phyloP scores from a whole-genome alignment of 2,329 filamentous ascomycete genomes.

The Chalara sp. region DNA sequence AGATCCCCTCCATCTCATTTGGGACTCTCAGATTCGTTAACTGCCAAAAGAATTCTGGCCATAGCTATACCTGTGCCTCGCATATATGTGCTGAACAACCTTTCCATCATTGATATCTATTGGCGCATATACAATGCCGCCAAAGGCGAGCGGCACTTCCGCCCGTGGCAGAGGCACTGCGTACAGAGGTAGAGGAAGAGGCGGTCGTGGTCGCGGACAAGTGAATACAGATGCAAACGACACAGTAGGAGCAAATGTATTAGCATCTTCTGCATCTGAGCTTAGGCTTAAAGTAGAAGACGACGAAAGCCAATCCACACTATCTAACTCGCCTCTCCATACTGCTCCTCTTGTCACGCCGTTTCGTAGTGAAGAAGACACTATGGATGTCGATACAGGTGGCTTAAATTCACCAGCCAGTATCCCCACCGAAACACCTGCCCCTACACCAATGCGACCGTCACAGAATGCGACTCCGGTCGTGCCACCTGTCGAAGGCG shows the following conservation, averaged over 20 bases:
- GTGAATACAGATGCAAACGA: no score
- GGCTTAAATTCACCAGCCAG: constrained; percentile 18
- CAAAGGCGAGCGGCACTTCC: constrained; percentile 17
- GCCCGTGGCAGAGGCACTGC: constrained; percentile 13
- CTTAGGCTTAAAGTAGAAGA: neutral
- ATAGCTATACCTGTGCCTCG: no score
- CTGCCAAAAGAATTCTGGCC: no score
- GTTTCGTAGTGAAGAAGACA: neutral
- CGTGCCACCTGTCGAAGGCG: constrained; percentile 11
- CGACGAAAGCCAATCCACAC: neutral
- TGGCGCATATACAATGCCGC: constrained; percentile 16
- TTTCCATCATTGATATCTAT: no score
- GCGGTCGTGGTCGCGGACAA: neutral
- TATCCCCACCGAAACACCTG: constrained; percentile 23
- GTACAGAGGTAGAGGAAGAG: neutral
- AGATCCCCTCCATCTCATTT: no score
- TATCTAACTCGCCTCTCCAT: neutral
- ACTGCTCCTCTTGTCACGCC: no score
- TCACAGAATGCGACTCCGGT: constrained; percentile 2
- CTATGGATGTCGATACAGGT: constrained; percentile 2
- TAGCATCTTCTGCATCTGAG: no score
- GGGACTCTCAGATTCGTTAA: no score
- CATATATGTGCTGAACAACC: no score
- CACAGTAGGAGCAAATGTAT: no score
- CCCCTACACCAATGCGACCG: constrained; percentile 20